Percentiles rank a stretch among this genome's conserved stretches.
These are phyloP conservation scores for Isatis lusitanica DNA, from an alignment of 441 rosid species.

Conservation along the genomic window DNA sequence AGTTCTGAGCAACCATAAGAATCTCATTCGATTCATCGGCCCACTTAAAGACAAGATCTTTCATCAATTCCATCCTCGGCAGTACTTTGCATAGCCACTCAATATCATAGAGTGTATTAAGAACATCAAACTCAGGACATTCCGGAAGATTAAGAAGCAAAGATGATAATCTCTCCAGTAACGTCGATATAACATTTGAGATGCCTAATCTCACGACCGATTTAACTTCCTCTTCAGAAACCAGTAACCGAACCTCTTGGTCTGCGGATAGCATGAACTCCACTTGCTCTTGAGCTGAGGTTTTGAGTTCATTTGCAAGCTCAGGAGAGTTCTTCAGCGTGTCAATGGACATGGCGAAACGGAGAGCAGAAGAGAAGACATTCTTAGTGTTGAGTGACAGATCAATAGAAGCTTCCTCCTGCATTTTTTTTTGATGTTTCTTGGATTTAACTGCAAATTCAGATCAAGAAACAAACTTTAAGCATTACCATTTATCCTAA, in stretches of 20 bases:
- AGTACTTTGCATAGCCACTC: constrained; percentile 44
- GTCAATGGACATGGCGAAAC: constrained; percentile 66
- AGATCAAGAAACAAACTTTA: neutral
- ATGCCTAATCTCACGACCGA: constrained; percentile 59
- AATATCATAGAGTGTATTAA: constrained; percentile 53
- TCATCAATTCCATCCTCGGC: constrained; percentile 74
- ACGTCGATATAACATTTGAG: constrained; percentile 47
- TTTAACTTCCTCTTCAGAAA: constrained; percentile 65
- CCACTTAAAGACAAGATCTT: constrained; percentile 80
- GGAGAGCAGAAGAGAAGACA: constrained; percentile 74
- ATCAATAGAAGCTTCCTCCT: constrained; percentile 25
- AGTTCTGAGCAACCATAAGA: constrained; percentile 52
- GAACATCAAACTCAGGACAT: constrained; percentile 39
- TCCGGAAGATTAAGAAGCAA: constrained; percentile 40
- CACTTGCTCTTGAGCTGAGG: constrained; percentile 85
- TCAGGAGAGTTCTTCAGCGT: constrained; percentile 48
- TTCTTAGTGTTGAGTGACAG: constrained; percentile 44
- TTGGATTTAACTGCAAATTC: constrained; percentile 9
- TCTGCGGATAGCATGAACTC: constrained; percentile 84
- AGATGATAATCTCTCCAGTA: constrained; percentile 51
- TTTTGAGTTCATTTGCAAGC: constrained; percentile 66
- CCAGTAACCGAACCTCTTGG: constrained; percentile 54
- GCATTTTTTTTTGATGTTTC: constrained; percentile 16
- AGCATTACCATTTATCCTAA: neutral
- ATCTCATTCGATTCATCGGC: constrained; percentile 50